phyloP scores from a whole-genome alignment of 208 protist species.

The Acanthamoeba royreba region DNA sequence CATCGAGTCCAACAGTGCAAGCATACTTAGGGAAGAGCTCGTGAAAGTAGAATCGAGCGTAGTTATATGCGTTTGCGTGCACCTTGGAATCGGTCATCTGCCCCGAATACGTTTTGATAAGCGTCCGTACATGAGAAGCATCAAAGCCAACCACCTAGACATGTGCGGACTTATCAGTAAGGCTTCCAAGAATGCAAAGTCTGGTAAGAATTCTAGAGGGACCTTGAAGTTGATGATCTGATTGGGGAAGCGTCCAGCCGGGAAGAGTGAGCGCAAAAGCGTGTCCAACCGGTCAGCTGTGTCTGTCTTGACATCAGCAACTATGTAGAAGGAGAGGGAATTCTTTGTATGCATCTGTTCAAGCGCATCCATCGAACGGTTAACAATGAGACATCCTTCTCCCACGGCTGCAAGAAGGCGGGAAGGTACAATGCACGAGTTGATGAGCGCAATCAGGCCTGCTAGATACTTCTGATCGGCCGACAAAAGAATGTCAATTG shows the following conservation, averaged over 20 bases:
- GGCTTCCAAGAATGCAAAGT: neutral
- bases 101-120: neutral
- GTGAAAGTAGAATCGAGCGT: conserved; percentile 26
- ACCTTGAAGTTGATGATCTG: neutral
- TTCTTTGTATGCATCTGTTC: neutral
- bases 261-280: neutral
- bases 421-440: conserved; percentile 20
- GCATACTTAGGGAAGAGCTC: conserved; percentile 16
- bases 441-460: conserved; percentile 1
- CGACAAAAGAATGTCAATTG: neutral
- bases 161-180: no score
- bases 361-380: neutral
- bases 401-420: no score
- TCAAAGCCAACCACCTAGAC: neutral
- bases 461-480: neutral
- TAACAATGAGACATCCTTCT: no score
- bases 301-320: neutral
- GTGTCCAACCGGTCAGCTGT: neutral
- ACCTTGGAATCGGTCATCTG: neutral
- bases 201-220: neutral
- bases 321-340: neutral
- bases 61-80: conserved; percentile 8
- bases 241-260: neutral
- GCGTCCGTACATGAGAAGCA: neutral
- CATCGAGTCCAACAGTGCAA: neutral